Base-by-base conservation (phyloP, 1,139 yeast genomes). In the Candida frijolesensis region DNA sequence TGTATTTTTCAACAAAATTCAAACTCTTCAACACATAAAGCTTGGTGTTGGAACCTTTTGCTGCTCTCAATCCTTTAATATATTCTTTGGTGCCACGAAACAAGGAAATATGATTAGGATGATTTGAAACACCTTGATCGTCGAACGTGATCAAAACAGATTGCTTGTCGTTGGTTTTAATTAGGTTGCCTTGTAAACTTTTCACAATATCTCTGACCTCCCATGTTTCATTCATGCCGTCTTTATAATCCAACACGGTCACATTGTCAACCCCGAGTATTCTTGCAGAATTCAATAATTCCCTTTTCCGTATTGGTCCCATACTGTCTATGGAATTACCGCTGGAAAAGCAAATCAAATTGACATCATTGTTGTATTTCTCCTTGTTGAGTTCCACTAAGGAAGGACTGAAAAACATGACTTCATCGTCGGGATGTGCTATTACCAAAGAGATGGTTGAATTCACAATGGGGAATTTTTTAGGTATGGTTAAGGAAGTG, bases 401-500 rank as follows among this genome's bases (percentile, higher is more conserved):
- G 0, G 96, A 77, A 0, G 99, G 99, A 0, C 92, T 83, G 63
- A 94, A 95, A 68, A 95, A 95, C 99, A 95, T 95, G 51, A 91
- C 94, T 68, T 95, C 99, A 65, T 95, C 99, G 67, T 95, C 99
- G 0, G 99, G 99, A 67, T 95, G 99, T 0, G 97, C 97, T 41
- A 91, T 85, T 16, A 94, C 73, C 45, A 89, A 71, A 55, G 77
- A 79, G 1, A 80, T 70, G 1, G 70, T 64, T 37, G 72, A 64
- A 53, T 74, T 66, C 16, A 59, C 64, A 18, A 75, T 68, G 6
- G 73, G 71, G 27, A 71, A 57, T 6, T 72, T 65, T 16, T 72
- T 63, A 4, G 76, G 74, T 11, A 70, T 63, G 1, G 74, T 70
- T 30, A 75, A 63, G 29, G 78, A 71, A 43, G 64, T 64, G 57